Percentiles rank a stretch among this genome's conserved stretches.
Evolutionary conservation across 202 grass and related monocot genomes (phyloP).

Genomic region (Bolboschoenoplectus hybrid): DNA sequence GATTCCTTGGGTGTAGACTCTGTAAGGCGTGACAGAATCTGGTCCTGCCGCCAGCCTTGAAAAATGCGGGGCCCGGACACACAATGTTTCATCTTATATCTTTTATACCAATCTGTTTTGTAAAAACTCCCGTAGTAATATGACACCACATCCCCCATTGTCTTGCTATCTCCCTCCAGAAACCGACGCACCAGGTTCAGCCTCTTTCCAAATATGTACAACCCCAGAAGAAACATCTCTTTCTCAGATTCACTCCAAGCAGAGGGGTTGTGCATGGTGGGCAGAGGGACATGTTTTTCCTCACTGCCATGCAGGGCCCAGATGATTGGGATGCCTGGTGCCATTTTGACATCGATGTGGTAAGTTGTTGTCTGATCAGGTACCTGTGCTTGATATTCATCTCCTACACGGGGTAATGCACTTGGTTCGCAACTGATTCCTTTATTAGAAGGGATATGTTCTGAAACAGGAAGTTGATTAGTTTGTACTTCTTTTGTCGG

Average conservation of each 20-base stretch:
- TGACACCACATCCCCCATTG: constrained; percentile 71
- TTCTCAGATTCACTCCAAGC: constrained; percentile 66
- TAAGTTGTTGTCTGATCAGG: constrained; percentile 50
- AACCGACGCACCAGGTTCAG: constrained; percentile 72
- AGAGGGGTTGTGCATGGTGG: constrained; percentile 42
- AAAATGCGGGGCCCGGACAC: constrained; percentile 85
- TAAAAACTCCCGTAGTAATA: constrained; percentile 91
- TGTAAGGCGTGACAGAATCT: constrained; percentile 72
- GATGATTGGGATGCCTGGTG: constrained; percentile 55
- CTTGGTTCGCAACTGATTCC: constrained; percentile 65
- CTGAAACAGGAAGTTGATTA: constrained; percentile 58
- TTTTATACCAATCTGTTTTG: constrained; percentile 73
- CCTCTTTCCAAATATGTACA: constrained; percentile 92
- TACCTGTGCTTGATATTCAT: constrained; percentile 78
- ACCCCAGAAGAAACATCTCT: constrained; percentile 77
- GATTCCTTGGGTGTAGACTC: constrained; percentile 53
- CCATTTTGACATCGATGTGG: constrained; percentile 43
- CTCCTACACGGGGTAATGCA: constrained; percentile 61
- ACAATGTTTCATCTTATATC: constrained; percentile 71
- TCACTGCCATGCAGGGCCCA: constrained; percentile 56
- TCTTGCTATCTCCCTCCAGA: constrained; percentile 50
- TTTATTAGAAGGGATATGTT: constrained; percentile 48
- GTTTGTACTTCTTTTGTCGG: constrained; percentile 43
- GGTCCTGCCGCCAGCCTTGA: constrained; percentile 75
- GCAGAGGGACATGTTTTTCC: constrained; percentile 55